phyloP scores from a whole-genome alignment of 139 green algal species.

The Chlamydomonas schloesseri region DNA sequence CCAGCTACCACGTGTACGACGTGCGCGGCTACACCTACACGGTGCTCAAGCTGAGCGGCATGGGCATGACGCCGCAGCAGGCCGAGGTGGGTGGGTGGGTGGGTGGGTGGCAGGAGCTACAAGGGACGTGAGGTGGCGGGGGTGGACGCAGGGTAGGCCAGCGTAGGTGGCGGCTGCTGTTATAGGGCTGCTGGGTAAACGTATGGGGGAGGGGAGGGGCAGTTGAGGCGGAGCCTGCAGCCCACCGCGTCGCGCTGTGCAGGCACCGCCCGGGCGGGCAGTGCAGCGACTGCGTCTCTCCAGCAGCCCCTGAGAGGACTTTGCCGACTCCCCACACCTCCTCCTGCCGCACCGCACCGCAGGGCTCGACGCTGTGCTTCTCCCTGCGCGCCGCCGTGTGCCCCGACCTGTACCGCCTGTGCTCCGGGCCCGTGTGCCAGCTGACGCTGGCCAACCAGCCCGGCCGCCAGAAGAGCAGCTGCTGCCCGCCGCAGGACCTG shows the following conservation, averaged over 20 bases:
- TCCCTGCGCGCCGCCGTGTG: conserved; percentile 1
- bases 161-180: too few relatives aligned
- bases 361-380: conserved; percentile 12
- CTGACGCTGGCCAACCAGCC: conserved; percentile 6
- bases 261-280: too few relatives aligned
- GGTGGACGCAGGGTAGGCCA: not conserved
- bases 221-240: too few relatives aligned
- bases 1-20: conserved; percentile 32
- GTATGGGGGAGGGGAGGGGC: too few relatives aligned
- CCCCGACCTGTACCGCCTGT: not conserved
- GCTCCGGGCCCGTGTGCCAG: not conserved
- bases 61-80: not conserved
- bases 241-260: too few relatives aligned
- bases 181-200: too few relatives aligned
- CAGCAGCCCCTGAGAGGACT: too few relatives aligned
- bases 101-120: not conserved
- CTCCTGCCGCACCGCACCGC: not conserved
- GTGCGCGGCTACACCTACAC: conserved; percentile 4
- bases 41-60: not conserved
- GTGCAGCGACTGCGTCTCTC: too few relatives aligned
- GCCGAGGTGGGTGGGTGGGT: too few relatives aligned
- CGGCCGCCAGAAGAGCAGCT: not conserved
- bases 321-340: too few relatives aligned
- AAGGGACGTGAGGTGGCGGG: too few relatives aligned
- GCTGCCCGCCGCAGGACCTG: conserved; percentile 11